phyloP scores from a whole-genome alignment of 2,329 filamentous ascomycete genomes.

The Aspergillus thermomutatus region DNA sequence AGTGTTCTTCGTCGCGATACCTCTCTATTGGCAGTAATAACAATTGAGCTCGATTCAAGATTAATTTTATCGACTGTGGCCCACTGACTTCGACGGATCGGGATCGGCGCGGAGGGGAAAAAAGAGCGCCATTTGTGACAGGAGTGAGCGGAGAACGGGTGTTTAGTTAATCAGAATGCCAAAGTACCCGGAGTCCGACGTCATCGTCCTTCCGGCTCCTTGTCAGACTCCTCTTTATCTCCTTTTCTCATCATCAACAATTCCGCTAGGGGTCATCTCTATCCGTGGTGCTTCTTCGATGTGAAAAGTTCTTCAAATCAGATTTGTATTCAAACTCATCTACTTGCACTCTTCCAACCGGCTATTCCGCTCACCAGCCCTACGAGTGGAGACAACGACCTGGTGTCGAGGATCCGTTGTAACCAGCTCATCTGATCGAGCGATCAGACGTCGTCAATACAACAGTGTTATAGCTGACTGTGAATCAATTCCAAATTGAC shows the following conservation, averaged over 20 bases:
- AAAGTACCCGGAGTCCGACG: background rate
- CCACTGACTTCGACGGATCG: constrained; percentile 4
- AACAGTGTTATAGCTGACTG: background rate
- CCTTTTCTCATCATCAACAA: background rate
- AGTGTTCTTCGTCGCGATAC: background rate
- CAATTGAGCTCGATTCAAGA: background rate
- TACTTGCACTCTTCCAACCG: background rate
- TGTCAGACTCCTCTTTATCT: background rate
- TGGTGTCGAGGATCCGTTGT: background rate
- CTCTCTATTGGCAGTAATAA: background rate
- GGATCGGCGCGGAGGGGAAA: constrained; percentile 6
- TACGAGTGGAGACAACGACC: background rate
- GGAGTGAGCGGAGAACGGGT: background rate
- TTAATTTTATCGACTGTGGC: constrained; percentile 9
- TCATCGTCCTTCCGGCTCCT: background rate
- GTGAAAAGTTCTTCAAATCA: background rate
- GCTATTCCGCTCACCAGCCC: background rate
- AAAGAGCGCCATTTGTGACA: background rate
- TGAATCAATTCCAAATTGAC: constrained; percentile 22
- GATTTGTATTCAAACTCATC: background rate
- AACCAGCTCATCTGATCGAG: background rate
- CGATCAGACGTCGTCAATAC: background rate
- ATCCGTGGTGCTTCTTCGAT: background rate
- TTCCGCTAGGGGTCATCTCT: background rate
- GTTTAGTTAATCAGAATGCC: background rate